These are phyloP conservation scores for Neospora caninum DNA, from an alignment of 169 alveolate species.

Conservation along the genomic window DNA sequence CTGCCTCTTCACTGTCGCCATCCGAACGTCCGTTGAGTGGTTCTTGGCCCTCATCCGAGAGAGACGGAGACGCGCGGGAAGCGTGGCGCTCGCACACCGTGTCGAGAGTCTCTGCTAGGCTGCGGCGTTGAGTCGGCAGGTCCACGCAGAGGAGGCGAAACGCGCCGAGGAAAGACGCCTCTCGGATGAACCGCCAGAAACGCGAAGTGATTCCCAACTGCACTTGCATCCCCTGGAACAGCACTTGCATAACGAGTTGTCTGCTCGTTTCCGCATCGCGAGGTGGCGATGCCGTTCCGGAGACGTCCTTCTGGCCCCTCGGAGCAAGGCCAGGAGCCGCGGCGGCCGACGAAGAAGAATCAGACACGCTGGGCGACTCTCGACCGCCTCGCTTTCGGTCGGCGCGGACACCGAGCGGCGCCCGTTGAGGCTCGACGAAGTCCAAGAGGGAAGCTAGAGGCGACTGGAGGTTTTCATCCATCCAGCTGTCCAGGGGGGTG, in stretches of 20 bases:
- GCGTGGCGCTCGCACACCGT: background rate
- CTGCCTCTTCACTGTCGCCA: background rate
- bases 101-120: background rate
- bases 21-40: background rate
- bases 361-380: background rate
- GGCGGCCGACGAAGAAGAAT: background rate
- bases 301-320: background rate
- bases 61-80: no score
- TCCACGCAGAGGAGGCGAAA: background rate
- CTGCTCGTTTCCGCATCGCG: background rate
- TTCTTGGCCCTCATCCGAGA: background rate
- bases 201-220: background rate
- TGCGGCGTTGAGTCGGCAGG: background rate
- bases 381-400: background rate
- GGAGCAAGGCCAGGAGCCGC: background rate
- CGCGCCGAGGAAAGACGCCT: background rate
- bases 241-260: background rate
- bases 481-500: constrained; percentile 31
- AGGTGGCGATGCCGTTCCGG: background rate
- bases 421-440: background rate
- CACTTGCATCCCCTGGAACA: background rate
- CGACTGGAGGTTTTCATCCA: background rate
- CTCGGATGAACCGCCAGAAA: constrained; percentile 15
- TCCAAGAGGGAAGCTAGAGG: background rate
- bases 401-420: background rate